These are phyloP conservation scores for Metschnikowia reukaufii DNA, from an alignment of 805 yeast genomes.

Conservation along the genomic window DNA sequence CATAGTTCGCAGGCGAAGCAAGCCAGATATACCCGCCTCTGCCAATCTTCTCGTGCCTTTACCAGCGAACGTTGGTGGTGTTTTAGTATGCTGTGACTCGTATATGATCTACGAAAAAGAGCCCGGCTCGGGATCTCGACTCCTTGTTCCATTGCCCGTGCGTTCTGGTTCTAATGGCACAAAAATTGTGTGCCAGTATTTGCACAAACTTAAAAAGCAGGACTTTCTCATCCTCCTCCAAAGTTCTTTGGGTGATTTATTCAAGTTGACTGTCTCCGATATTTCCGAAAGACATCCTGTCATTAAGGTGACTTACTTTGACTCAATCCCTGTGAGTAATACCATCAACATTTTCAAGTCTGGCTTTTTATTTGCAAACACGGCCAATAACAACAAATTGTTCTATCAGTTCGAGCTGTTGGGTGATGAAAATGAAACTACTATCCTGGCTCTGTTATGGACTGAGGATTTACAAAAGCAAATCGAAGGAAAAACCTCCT, in stretches of 20 bases:
- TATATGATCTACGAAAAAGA: constrained; percentile 51
- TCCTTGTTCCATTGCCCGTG: constrained; percentile 55
- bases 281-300: constrained; percentile 7
- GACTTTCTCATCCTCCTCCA: constrained; percentile 71
- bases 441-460: constrained; percentile 10
- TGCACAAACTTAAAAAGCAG: constrained; percentile 62
- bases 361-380: constrained; percentile 73
- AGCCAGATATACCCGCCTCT: constrained; percentile 22
- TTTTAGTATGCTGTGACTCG: constrained; percentile 61
- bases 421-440: constrained; percentile 52
- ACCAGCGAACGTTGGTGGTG: constrained; percentile 73
- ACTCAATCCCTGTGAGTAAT: constrained; percentile 62
- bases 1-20: constrained; percentile 47
- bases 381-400: constrained; percentile 60
- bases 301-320: constrained; percentile 64
- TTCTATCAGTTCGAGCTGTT: constrained; percentile 78
- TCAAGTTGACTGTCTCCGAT: constrained; percentile 51
- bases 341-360: constrained; percentile 61
- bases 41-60: constrained; percentile 60
- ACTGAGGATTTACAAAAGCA: constrained; percentile 3
- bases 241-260: constrained; percentile 68
- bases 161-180: constrained; percentile 29
- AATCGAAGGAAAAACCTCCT: background rate
- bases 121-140: constrained; percentile 23
- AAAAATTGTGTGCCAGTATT: constrained; percentile 53